phyloP scores from a whole-genome alignment of 2,329 filamentous ascomycete genomes.

The Nemania bipapillata region DNA sequence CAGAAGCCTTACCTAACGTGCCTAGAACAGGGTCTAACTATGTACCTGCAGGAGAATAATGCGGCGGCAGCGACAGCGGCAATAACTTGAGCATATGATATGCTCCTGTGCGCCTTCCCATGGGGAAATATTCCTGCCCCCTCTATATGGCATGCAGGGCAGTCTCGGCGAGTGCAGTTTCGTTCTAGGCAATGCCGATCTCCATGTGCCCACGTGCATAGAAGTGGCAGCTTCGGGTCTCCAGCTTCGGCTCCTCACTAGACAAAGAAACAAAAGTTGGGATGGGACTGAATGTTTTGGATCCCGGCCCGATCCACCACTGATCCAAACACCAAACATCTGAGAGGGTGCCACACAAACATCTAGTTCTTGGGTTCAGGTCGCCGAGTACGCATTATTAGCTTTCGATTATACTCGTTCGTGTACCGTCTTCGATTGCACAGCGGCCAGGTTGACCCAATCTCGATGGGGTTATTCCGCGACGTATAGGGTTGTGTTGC shows the following conservation, averaged over 20 bases:
- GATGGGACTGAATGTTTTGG: not conserved
- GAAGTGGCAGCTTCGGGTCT: not conserved
- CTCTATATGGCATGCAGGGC: not conserved
- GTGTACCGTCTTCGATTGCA: not conserved
- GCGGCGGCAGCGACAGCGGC: constrained; percentile 3
- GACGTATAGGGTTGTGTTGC: constrained; percentile 35
- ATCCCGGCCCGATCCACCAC: not conserved
- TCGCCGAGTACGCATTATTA: not conserved
- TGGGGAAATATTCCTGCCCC: not conserved
- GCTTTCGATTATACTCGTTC: not conserved
- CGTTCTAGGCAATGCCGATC: not conserved
- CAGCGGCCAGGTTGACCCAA: not conserved
- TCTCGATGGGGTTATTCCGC: constrained; percentile 30
- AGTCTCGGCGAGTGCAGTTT: not conserved
- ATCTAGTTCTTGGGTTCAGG: not conserved
- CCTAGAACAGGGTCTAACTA: not conserved
- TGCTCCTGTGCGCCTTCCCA: constrained; percentile 2
- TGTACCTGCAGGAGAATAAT: not conserved
- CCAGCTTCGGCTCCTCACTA: not conserved
- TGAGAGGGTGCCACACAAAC: not conserved
- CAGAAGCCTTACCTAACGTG: no score
- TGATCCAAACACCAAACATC: not conserved
- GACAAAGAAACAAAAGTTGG: no score
- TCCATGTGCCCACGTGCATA: not conserved
- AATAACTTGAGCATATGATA: not conserved